These are phyloP conservation scores for Lentinula aciculospora DNA, from an alignment of 768 basidiomycete genomes.

Conservation along the genomic window DNA sequence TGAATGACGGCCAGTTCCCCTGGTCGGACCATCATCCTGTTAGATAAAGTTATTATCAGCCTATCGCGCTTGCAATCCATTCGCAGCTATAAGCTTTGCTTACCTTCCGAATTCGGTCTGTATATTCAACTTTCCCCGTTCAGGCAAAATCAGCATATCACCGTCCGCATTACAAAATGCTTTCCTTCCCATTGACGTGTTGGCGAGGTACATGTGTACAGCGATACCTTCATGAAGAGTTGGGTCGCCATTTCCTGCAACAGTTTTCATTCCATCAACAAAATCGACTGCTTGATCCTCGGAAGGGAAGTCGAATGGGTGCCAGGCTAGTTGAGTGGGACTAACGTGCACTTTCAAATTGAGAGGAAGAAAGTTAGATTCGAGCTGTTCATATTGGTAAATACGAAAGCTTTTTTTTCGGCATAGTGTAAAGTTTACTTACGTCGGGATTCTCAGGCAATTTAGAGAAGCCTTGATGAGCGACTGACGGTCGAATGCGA, in stretches of 20 bases:
- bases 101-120: constrained; percentile 67
- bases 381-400: constrained; percentile 32
- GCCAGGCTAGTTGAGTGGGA: constrained; percentile 64
- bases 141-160: constrained; percentile 62
- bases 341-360: constrained; percentile 58
- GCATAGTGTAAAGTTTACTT: constrained; percentile 18
- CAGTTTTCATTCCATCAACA: constrained; percentile 54
- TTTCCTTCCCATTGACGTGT: constrained; percentile 52
- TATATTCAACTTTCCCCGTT: constrained; percentile 60
- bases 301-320: constrained; percentile 51
- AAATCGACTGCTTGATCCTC: constrained; percentile 41
- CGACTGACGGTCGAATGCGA: constrained; percentile 63
- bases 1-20: constrained; percentile 65
- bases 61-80: background rate
- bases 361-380: constrained; percentile 52
- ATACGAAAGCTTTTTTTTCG: no score
- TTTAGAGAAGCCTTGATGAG: constrained; percentile 54
- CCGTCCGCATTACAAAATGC: constrained; percentile 63
- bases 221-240: constrained; percentile 60
- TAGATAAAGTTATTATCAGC: constrained; percentile 3
- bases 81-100: constrained; percentile 14
- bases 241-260: constrained; percentile 60
- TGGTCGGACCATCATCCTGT: constrained; percentile 54
- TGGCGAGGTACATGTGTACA: constrained; percentile 57
- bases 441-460: constrained; percentile 57